Conservation (phyloP, 2,329 filamentous ascomycete genomes). For the Epichloe uncinata region DNA sequence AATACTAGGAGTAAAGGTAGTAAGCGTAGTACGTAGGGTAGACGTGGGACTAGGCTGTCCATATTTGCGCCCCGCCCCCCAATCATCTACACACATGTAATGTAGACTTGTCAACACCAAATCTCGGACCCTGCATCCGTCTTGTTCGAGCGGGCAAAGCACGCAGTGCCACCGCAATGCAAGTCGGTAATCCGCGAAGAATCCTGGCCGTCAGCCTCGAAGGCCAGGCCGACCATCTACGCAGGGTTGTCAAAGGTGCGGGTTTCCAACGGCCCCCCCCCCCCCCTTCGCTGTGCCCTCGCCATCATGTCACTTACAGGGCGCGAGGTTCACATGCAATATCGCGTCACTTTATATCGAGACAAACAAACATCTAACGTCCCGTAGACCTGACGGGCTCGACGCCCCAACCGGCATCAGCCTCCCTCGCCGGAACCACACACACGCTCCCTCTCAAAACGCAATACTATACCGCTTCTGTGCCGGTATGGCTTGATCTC, state of each 20-base stretch:
- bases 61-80: not conserved
- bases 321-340: too few relatives aligned
- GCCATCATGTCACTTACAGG: not conserved
- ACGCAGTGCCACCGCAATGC: not conserved
- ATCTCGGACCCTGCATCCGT: too few relatives aligned
- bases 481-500: conserved; percentile 57
- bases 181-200: conserved; percentile 25
- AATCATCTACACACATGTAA: not conserved
- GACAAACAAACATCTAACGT: not conserved
- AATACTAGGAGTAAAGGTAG: too few relatives aligned
- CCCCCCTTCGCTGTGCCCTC: not conserved
- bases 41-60: too few relatives aligned
- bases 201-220: conserved; percentile 44
- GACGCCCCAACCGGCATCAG: conserved; percentile 23
- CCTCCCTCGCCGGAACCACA: conserved; percentile 43
- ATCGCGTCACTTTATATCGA: not conserved
- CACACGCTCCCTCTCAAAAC: conserved; percentile 43
- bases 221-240: conserved; percentile 31
- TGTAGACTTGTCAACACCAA: too few relatives aligned
- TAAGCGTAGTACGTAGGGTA: too few relatives aligned
- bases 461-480: conserved; percentile 44
- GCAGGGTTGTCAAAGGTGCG: conserved; percentile 40
- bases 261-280: too few relatives aligned
- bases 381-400: conserved; percentile 39
- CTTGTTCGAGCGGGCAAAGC: not conserved